phyloP scores from a whole-genome alignment of 2,329 filamentous ascomycete genomes.

The Camillea tinctor region DNA sequence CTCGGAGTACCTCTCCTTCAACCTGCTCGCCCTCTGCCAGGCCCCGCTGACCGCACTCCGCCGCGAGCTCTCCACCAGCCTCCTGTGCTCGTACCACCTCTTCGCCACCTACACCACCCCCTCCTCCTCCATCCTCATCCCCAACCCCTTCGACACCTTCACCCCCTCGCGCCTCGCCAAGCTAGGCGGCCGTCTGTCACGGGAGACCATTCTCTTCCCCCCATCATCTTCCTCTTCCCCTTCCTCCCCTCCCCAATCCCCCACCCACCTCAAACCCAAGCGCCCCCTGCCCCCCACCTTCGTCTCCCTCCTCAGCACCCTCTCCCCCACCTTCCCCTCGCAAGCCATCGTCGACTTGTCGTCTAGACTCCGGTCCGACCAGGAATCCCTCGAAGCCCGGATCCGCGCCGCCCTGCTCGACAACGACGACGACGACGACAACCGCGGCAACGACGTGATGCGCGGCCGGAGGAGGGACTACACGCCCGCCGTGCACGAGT shows the following conservation, averaged over 20 bases:
- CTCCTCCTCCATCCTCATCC: conserved; percentile 39
- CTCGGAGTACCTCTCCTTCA: conserved; percentile 69
- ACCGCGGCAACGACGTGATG: conserved; percentile 48
- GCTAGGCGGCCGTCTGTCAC: conserved; percentile 10
- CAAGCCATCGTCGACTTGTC: too few relatives aligned
- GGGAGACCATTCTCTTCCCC: conserved; percentile 6
- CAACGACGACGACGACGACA: conserved; percentile 38
- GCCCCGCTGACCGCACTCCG: conserved; percentile 57
- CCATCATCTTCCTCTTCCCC: neutral
- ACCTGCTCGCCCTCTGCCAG: conserved; percentile 70
- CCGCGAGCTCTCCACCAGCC: conserved; percentile 44
- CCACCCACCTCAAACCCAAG: neutral
- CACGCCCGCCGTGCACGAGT: conserved; percentile 64
- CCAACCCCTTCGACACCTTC: conserved; percentile 15
- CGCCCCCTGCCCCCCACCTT: neutral
- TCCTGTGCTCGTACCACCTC: conserved; percentile 41
- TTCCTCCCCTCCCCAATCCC: too few relatives aligned
- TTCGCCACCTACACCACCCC: conserved; percentile 37
- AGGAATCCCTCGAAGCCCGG: conserved; percentile 41
- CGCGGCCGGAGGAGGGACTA: conserved; percentile 64
- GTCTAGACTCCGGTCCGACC: conserved; percentile 38
- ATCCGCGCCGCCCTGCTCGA: conserved; percentile 48
- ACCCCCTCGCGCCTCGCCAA: conserved; percentile 14
- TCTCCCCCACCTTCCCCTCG: too few relatives aligned
- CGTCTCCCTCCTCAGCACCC: too few relatives aligned